Conservation (phyloP, 495 filamentous ascomycete species). For the Podospora pseudocomata region DNA sequence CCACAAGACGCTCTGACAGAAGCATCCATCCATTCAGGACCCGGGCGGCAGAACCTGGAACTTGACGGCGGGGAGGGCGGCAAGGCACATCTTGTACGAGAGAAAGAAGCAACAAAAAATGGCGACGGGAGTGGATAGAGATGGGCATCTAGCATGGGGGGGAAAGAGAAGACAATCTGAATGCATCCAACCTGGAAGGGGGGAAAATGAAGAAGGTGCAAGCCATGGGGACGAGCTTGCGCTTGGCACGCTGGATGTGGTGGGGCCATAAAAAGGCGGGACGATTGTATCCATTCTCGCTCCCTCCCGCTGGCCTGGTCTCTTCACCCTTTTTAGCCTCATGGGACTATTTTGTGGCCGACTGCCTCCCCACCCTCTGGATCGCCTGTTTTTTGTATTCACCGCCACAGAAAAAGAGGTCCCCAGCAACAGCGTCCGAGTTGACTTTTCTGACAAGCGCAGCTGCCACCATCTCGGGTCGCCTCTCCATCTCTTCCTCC, state of each 20-base stretch:
- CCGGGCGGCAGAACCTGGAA: neutral
- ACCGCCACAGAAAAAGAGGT: conserved; percentile 28
- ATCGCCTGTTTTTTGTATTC: too few relatives aligned
- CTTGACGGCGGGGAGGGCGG: neutral
- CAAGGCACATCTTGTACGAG: neutral
- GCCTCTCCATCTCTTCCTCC: conserved; percentile 19
- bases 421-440: conserved; percentile 20
- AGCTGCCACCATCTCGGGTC: conserved; percentile 27
- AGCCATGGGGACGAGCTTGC: neutral
- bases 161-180: too few relatives aligned
- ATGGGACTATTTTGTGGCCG: conserved; percentile 9
- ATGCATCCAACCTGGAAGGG: too few relatives aligned
- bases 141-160: neutral
- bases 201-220: neutral
- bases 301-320: neutral
- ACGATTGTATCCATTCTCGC: neutral
- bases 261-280: neutral
- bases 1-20: neutral
- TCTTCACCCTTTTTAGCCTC: conserved; percentile 6
- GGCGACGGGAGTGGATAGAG: neutral
- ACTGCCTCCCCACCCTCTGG: neutral
- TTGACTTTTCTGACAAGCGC: conserved; percentile 20
- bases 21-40: neutral
- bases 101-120: neutral
- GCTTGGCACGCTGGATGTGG: neutral